Evolutionary conservation across 2,329 filamentous ascomycete species (phyloP), one percentile per base, ranked within the genome.

Genomic region (Scedosporium dehoogii): DNA sequence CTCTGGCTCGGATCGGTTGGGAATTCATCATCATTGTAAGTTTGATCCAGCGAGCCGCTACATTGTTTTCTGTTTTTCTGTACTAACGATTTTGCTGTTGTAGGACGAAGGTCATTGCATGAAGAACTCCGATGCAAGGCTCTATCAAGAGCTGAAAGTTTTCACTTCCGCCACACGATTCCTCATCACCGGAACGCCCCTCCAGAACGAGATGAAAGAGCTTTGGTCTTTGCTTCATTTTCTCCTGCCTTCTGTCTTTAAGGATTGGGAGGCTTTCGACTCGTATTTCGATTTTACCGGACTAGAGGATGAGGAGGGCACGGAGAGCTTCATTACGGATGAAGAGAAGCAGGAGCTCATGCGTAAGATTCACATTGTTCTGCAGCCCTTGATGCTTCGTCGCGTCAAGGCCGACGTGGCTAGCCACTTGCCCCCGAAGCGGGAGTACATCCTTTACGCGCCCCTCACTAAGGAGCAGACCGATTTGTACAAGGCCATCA

Each of bases 221-320:
- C 76, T 99, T 0, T 99, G 94, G 94, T 96, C 93, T 0, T 75
- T 99, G 0, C 81, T 99, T 0, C 92, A 99, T 70, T 99, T 99
- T 69, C 78, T 99, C 0, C 82, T 97, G 58, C 94, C 93, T 0
- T 90, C 90, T 46, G 92, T 97, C 38, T 99, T 99, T 68, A 91
- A 92, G 56, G 90, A 96, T 68, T 87, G 96, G 73, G 91, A 96
- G 57, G 91, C 90, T 0, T 99, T 99, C 63, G 91, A 97, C 70
- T 86, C 86, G 1, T 97, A 93, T 92, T 99, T 99, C 65, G 93
- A 99, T 72, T 99, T 99, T 69, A 94, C 90, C 0, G 92, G 92
- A 6, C 80, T 99, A 1, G 85, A 96, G 62, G 91, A 97, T 64
- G 91, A 92, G 66, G 82, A 88, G 42, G 87, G 86, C 0, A 89